Evolutionary conservation across 1,139 yeast species (phyloP), one percentile per base, ranked within the genome.

Genomic region (Zygotorulaspora mrakii): DNA sequence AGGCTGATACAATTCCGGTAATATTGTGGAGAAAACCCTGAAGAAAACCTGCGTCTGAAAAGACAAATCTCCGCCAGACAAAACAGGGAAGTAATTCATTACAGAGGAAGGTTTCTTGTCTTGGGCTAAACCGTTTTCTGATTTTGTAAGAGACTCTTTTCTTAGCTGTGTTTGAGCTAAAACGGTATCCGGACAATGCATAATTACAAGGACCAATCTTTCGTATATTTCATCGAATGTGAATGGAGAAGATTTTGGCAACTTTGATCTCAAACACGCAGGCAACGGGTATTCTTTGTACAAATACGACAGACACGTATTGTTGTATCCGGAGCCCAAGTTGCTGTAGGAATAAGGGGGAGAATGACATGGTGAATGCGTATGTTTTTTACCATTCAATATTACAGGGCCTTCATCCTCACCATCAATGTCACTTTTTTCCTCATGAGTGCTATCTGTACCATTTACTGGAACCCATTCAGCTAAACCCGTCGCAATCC

Each of bases 401-500:
- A 58, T 46, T 5, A 56, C 39, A 4, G 53, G 56, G 5, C 55
- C 52, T n/a, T 45, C 44, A 2, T 31, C 34, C 18, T 26, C 29
- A 12, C 42, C 36, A 55, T 50, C 12, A 61, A 54, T 5, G 9
- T 33, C 36, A 55, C 50, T n/a, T 61, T 54, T 5, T 4, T 24
- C 22, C 7, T 24, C n/a, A 11, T 17, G 23, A 5, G 20, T 14
- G 5, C 17, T 21, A 10, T 44, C 39, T n/a, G 14, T 20, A 17
- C 32, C 33, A 21, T 14, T 12, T 4, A 43, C 37, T 6, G 95
- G 94, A 25, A 82, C 74, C 95, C 95, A 87, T 61, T 87, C 95
- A 1, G 95, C 94, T 38, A 89, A 67, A 7, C 88, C 88, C 32
- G 86, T 66, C 0, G 95, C 96, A 16, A 85, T 76, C 95, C 96